phyloP scores from a whole-genome alignment of 2,329 filamentous ascomycete species.

The Lachnellula occidentalis region DNA sequence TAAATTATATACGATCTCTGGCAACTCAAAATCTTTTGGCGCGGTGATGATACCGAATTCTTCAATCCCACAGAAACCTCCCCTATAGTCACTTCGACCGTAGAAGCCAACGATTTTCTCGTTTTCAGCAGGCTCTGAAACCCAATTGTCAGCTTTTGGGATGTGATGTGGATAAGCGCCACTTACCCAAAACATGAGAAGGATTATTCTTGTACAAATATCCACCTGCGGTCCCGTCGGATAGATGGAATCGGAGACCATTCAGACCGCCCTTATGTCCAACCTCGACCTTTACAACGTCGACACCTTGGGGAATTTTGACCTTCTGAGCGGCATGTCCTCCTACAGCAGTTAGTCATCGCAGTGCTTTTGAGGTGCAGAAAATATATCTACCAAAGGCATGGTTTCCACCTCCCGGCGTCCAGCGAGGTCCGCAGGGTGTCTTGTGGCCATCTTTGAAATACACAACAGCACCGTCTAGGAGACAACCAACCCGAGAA shows the following conservation, averaged over 20 bases:
- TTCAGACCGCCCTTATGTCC: slow-evolving; percentile 17
- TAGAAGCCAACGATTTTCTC: slow-evolving; percentile 44
- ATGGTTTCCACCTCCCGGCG: not conserved
- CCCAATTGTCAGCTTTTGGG: not conserved
- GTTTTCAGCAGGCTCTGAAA: slow-evolving; percentile 28
- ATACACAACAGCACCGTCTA: slow-evolving; percentile 42
- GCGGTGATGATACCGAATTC: slow-evolving; percentile 46
- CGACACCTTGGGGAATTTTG: slow-evolving; percentile 25
- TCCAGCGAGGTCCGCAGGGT: slow-evolving; percentile 37
- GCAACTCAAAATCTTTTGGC: slow-evolving; percentile 35
- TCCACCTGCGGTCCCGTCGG: slow-evolving; percentile 29
- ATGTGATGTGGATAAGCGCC: not conserved
- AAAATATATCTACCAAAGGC: slow-evolving; percentile 4
- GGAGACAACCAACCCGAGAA: slow-evolving; percentile 37
- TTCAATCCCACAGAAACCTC: slow-evolving; percentile 21
- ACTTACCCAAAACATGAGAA: slow-evolving; percentile 5
- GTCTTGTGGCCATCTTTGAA: slow-evolving; percentile 39
- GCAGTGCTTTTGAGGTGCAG: not conserved
- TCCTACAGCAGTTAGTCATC: slow-evolving; percentile 2
- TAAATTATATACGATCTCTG: slow-evolving; percentile 37
- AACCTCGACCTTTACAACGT: slow-evolving; percentile 32
- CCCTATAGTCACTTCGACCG: slow-evolving; percentile 32
- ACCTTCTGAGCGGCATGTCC: slow-evolving; percentile 29
- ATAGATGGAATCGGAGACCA: slow-evolving; percentile 31
- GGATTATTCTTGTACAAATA: slow-evolving; percentile 25